Conservation (phyloP, 2,329 filamentous ascomycete genomes). For the Lachnellula hyalina region DNA sequence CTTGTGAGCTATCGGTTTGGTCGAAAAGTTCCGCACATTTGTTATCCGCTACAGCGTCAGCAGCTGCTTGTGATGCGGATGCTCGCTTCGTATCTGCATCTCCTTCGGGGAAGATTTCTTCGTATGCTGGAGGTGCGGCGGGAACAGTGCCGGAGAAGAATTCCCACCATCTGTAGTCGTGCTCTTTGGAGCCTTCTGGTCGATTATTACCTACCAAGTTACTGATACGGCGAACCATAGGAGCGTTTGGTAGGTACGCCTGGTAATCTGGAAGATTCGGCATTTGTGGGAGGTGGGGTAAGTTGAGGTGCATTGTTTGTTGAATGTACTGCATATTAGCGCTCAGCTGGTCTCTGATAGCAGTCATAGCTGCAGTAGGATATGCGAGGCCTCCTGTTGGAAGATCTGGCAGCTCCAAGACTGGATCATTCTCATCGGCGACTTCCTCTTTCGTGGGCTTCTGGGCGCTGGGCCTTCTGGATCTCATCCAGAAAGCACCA, state of each 20-base stretch:
- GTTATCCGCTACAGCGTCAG: slow-evolving; percentile 52
- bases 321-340: slow-evolving; percentile 70
- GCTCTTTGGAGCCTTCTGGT: slow-evolving; percentile 36
- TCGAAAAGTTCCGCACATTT: slow-evolving; percentile 53
- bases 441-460: slow-evolving; percentile 12
- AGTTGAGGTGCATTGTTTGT: slow-evolving; percentile 58
- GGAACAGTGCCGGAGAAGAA: slow-evolving; percentile 50
- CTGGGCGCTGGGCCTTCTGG: slow-evolving; percentile 29
- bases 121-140: slow-evolving; percentile 66
- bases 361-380: slow-evolving; percentile 59
- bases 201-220: slow-evolving; percentile 57
- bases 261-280: slow-evolving; percentile 65
- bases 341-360: slow-evolving; percentile 67
- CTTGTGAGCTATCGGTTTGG: slow-evolving; percentile 26
- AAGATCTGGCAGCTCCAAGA: slow-evolving; percentile 23
- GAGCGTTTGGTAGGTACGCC: slow-evolving; percentile 51
- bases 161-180: slow-evolving; percentile 63
- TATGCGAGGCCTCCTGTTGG: slow-evolving; percentile 36
- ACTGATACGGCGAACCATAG: slow-evolving; percentile 66
- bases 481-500: slow-evolving; percentile 32
- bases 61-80: slow-evolving; percentile 52
- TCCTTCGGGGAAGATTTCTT: slow-evolving; percentile 65
- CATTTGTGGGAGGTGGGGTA: slow-evolving; percentile 63
- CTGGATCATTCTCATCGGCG: slow-evolving; percentile 19
- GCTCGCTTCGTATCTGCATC: slow-evolving; percentile 51